A percentile compares a stretch with the other conserved stretches of the same genome.
These are phyloP conservation scores for Pseudozyma thailandica DNA, from an alignment of 1,284 basidiomycete species.

Conservation along the genomic window DNA sequence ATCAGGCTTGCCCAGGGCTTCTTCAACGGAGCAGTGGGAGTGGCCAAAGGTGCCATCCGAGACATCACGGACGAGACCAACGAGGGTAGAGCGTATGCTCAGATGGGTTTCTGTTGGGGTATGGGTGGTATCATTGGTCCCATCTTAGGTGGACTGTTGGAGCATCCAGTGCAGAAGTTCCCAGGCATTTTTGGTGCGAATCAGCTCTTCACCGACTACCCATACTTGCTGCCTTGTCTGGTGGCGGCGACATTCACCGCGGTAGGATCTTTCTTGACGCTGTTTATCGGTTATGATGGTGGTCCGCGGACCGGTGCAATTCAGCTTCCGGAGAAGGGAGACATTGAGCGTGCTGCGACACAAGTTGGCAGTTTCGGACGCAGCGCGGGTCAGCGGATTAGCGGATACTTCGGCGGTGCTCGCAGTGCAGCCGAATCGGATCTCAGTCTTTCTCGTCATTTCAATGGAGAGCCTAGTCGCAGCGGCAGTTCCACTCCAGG, in stretches of 20 bases:
- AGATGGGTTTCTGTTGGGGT: constrained; percentile 95
- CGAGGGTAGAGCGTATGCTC: constrained; percentile 91
- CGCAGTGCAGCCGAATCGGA: constrained; percentile 37
- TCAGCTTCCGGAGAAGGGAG: constrained; percentile 54
- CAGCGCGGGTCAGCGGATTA: constrained; percentile 57
- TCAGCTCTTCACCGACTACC: constrained; percentile 80
- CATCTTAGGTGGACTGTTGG: constrained; percentile 76
- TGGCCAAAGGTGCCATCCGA: constrained; percentile 83
- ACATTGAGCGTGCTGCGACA: constrained; percentile 46
- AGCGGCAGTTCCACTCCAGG: constrained; percentile 24
- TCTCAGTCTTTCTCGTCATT: constrained; percentile 42
- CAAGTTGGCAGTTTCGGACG: constrained; percentile 53
- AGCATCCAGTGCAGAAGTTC: constrained; percentile 81
- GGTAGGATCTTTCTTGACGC: constrained; percentile 81
- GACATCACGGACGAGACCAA: constrained; percentile 89
- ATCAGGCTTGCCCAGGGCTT: constrained; percentile 92
- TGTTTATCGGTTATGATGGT: constrained; percentile 90
- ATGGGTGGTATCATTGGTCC: constrained; percentile 82
- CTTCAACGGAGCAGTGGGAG: constrained; percentile 93
- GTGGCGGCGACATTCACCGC: constrained; percentile 70
- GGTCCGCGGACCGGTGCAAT: constrained; percentile 58
- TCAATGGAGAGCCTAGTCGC: constrained; percentile 8
- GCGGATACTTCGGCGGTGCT: constrained; percentile 53
- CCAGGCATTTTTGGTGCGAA: constrained; percentile 75
- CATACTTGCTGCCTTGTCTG: constrained; percentile 90